phyloP scores from a whole-genome alignment of 768 basidiomycete species.

The Wakefieldia striispora region DNA sequence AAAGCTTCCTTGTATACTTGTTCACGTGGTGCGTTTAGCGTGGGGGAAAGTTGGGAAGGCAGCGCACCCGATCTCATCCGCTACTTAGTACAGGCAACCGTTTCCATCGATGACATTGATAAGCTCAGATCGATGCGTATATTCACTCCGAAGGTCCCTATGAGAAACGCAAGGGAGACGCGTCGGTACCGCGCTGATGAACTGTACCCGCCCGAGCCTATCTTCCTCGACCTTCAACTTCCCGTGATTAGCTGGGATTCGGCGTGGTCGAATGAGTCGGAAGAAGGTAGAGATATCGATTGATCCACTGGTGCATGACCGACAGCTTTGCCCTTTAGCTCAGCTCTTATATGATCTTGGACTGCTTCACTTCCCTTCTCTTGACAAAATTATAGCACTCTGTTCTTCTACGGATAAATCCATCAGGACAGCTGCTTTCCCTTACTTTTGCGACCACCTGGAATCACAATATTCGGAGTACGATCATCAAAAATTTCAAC shows the following conservation, averaged over 20 bases:
- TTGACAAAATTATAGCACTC: slow-evolving; percentile 62
- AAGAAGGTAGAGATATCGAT: slow-evolving; percentile 60
- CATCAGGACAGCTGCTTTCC: slow-evolving; percentile 56
- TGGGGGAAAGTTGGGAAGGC: slow-evolving; percentile 74
- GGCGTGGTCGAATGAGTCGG: slow-evolving; percentile 68
- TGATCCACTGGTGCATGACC: background rate
- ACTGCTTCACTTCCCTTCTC: slow-evolving; percentile 60
- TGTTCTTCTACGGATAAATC: slow-evolving; percentile 54
- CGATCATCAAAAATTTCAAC: slow-evolving; percentile 46
- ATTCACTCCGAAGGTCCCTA: slow-evolving; percentile 55
- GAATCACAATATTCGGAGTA: slow-evolving; percentile 54
- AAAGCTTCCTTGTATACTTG: background rate
- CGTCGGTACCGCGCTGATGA: slow-evolving; percentile 59
- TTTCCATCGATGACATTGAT: slow-evolving; percentile 54
- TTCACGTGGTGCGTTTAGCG: slow-evolving; percentile 39
- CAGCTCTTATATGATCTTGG: slow-evolving; percentile 76
- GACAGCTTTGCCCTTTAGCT: slow-evolving; percentile 41
- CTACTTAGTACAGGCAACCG: slow-evolving; percentile 71
- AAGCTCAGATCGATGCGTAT: slow-evolving; percentile 59
- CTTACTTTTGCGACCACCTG: slow-evolving; percentile 77
- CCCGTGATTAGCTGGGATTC: slow-evolving; percentile 83
- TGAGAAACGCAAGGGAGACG: slow-evolving; percentile 26
- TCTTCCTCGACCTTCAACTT: slow-evolving; percentile 65
- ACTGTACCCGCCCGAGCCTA: slow-evolving; percentile 79
- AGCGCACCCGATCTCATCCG: slow-evolving; percentile 76